phyloP scores from a whole-genome alignment of 345 rosid genomes.

The Boechera stricta region DNA sequence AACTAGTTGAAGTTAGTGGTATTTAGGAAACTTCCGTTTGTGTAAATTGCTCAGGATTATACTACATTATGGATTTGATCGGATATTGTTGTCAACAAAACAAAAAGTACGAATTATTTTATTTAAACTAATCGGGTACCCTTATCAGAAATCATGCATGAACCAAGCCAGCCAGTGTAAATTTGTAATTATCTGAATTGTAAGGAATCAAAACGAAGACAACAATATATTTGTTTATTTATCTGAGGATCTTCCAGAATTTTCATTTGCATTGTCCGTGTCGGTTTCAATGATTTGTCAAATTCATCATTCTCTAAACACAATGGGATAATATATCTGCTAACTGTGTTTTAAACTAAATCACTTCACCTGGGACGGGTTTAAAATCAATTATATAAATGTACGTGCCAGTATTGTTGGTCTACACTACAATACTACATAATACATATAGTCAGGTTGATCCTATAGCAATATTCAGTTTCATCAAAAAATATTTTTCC shows the following conservation, averaged over 20 bases:
- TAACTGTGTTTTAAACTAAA: no score
- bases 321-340: background rate
- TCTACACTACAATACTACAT: background rate
- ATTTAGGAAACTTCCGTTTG: slow-evolving; percentile 36
- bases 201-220: background rate
- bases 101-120: background rate
- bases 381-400: background rate
- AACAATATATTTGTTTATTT: background rate
- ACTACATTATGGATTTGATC: slow-evolving; percentile 17
- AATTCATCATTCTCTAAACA: background rate
- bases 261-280: background rate
- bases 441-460: background rate
- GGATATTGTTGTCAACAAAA: slow-evolving; percentile 30
- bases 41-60: background rate
- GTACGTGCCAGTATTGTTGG: slow-evolving; percentile 10
- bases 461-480: background rate
- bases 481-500: background rate
- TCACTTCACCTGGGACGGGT: background rate
- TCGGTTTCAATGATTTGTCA: slow-evolving; percentile 20
- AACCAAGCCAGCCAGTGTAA: slow-evolving; percentile 32
- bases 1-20: slow-evolving; percentile 35
- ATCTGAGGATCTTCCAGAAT: background rate
- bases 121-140: background rate
- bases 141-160: slow-evolving; percentile 32
- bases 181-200: slow-evolving; percentile 29